Conservation (phyloP, 2,329 filamentous ascomycete species). For the Neoascochyta sp. region DNA sequence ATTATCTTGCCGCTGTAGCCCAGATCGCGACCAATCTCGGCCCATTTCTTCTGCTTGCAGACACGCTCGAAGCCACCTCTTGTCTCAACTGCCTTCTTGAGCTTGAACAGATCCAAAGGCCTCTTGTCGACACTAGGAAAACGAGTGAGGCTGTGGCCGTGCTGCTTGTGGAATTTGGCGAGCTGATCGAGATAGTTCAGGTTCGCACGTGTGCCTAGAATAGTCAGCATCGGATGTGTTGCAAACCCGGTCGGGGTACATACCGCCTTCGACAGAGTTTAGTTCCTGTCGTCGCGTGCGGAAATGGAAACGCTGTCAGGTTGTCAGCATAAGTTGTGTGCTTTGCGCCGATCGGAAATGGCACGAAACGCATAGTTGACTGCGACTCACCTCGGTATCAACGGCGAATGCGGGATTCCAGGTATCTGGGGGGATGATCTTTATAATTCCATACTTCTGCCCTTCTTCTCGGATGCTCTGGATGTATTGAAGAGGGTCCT, state of each 20-base stretch:
- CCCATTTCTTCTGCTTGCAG: constrained; percentile 98
- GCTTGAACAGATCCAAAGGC: constrained; percentile 86
- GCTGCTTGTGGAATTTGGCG: constrained; percentile 93
- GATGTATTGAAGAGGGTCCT: constrained; percentile 90
- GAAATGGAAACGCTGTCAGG: constrained; percentile 86
- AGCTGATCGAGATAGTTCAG: constrained; percentile 94
- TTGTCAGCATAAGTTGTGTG: too few relatives aligned
- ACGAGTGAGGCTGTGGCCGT: constrained; percentile 88
- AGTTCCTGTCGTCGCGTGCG: constrained; percentile 92
- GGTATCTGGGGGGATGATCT: constrained; percentile 86
- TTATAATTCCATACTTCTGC: constrained; percentile 84
- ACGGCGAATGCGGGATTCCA: constrained; percentile 97
- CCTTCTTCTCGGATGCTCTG: constrained; percentile 86
- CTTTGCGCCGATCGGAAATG: constrained; percentile 2
- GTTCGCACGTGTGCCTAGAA: constrained; percentile 82
- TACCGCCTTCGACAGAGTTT: constrained; percentile 97
- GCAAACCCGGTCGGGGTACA: constrained; percentile 33
- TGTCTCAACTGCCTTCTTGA: constrained; percentile 95
- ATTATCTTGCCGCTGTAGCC: constrained; percentile 99
- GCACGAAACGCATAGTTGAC: neutral
- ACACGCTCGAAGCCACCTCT: constrained; percentile 94
- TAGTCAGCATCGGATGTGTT: constrained; percentile 3
- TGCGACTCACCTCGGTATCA: constrained; percentile 79
- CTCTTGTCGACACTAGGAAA: constrained; percentile 97
- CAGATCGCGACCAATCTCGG: constrained; percentile 91